phyloP scores from a whole-genome alignment of 768 basidiomycete genomes.

The Hericium coralloides region DNA sequence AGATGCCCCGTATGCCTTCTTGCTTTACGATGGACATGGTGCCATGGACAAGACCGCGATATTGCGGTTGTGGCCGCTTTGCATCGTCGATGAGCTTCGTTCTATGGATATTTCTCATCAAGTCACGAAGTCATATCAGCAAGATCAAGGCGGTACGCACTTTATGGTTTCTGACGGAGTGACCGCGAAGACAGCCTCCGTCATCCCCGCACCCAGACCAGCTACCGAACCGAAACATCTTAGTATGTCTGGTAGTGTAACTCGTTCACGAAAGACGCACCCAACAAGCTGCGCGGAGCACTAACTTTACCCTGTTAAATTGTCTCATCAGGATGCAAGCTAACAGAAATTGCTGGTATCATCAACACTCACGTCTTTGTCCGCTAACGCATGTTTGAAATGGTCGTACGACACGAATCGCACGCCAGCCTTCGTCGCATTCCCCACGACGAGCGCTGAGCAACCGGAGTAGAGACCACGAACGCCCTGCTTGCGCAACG shows the following conservation, averaged over 20 bases:
- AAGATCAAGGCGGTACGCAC: conserved; percentile 34
- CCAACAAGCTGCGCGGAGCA: conserved; percentile 75
- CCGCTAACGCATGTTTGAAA: conserved; percentile 78
- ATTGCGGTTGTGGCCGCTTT: conserved; percentile 76
- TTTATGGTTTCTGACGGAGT: conserved; percentile 99
- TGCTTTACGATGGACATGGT: conserved; percentile 69
- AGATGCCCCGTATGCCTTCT: conserved; percentile 80
- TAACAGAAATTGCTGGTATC: not conserved
- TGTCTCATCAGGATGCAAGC: not conserved
- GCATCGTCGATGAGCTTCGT: conserved; percentile 97
- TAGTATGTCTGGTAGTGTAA: no score
- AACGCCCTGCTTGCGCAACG: conserved; percentile 67
- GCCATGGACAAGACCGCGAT: conserved; percentile 82
- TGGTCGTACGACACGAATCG: conserved; percentile 92
- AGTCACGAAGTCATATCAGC: not conserved
- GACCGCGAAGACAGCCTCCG: conserved; percentile 88
- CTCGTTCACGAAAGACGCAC: conserved; percentile 27
- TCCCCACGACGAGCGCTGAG: conserved; percentile 82
- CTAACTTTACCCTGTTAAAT: conserved; percentile 75
- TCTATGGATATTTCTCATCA: conserved; percentile 31
- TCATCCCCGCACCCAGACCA: conserved; percentile 82
- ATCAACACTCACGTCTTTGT: conserved; percentile 54
- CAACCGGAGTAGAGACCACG: conserved; percentile 90
- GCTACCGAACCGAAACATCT: conserved; percentile 28
- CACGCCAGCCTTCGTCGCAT: conserved; percentile 91